These are phyloP conservation scores for Ambispora gerdemannii DNA, from an alignment of 192 early-diverging fungal genomes.

Conservation along the genomic window DNA sequence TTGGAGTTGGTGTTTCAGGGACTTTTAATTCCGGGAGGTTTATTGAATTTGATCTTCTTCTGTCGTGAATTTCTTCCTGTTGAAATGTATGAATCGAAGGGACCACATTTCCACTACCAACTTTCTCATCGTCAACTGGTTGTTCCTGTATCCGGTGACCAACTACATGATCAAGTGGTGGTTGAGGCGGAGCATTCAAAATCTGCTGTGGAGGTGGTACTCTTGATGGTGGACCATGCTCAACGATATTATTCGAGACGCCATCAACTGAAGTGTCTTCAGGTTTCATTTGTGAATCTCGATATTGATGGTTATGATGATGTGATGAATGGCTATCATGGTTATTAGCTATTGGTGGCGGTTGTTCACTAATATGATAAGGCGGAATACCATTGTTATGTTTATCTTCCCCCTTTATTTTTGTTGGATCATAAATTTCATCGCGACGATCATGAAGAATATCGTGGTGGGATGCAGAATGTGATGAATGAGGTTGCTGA, in stretches of 20 bases:
- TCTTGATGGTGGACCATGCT: neutral
- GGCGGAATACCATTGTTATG: slow-evolving; percentile 7
- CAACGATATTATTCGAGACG: neutral
- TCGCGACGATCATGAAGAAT: slow-evolving; percentile 27
- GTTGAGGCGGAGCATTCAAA: neutral
- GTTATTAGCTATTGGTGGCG: neutral
- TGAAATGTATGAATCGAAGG: neutral
- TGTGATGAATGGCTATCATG: slow-evolving; percentile 10
- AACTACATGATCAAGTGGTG: neutral
- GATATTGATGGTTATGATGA: slow-evolving; percentile 12
- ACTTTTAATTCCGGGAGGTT: neutral
- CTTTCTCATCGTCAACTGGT: slow-evolving; percentile 18
- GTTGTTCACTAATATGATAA: slow-evolving; percentile 6
- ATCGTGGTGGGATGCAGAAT: slow-evolving; percentile 10
- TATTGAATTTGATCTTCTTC: slow-evolving; percentile 4
- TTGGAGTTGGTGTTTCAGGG: neutral
- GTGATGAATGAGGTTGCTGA: slow-evolving; percentile 2
- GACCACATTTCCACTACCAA: too few species aligned
- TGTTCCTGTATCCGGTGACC: neutral
- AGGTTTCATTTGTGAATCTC: neutral
- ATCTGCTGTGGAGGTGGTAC: neutral
- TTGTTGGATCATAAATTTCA: slow-evolving; percentile 25
- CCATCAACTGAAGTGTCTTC: neutral
- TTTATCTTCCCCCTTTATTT: slow-evolving; percentile 5
- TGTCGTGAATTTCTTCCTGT: slow-evolving; percentile 8